Evolutionary conservation across 2,329 filamentous ascomycete species (phyloP), one percentile per base, ranked within the genome.

Genomic region (Cladophialophora immunda): DNA sequence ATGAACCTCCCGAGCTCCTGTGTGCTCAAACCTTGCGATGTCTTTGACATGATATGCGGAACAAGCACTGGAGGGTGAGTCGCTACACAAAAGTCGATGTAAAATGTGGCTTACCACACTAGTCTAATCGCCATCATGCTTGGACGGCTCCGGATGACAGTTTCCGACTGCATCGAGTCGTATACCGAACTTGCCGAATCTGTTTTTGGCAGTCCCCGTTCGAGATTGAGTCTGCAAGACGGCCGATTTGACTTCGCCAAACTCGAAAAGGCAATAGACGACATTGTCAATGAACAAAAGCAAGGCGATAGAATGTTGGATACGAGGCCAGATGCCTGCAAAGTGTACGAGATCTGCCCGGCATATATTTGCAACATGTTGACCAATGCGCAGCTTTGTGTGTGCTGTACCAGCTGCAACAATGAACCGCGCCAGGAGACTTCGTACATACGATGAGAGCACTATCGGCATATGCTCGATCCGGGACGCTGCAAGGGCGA

Each of bases 401-500:
- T 55, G 53, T 32, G 53, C 53, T 32, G 53, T 55, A 29, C 17
- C 53, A 32, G 53, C 53, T 32, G 53, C 53, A 9, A 55, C 22
- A 6, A 29, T 55, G 22, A 55, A 55, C 27, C 22, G 17, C 17
- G 22, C 53, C 11, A 29, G 53, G 27, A n/a, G 53, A 55, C 53
- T 55, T 25, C 25, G 54, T 11, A 58, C 54, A 25, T 30, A 27
- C 47, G 25, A 32, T 30, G 54, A 25, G 25, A 25, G 6, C 3
- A 47, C 4, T n/a, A 30, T 58, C 11, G 19, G 25, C 29, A 38
- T 47, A 45, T 47, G 56, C 7, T 73, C 71, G 29, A 80, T 83
- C 25, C 82, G 79, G 78, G 75, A 83, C 64, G 82, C 81, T 0
- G 76, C 75, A 2, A 74, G 79, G 11, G 82, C 82, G 0, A 81